Conservation (phyloP, 1,284 basidiomycete genomes). For the Ustilago curta region DNA sequence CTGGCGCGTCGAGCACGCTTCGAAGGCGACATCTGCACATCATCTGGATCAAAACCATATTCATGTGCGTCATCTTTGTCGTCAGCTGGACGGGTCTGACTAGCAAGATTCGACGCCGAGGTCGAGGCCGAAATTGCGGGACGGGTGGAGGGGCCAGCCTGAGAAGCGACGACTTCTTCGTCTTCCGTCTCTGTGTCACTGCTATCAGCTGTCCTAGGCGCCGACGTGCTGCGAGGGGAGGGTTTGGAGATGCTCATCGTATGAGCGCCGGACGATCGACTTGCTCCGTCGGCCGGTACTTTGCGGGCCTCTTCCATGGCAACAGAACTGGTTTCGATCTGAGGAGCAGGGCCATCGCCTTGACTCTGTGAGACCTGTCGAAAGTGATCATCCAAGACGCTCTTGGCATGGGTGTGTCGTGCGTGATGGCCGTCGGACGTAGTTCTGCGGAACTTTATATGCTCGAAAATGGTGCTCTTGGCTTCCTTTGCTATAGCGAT, state of each 20-base stretch:
- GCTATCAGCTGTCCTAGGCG: background rate
- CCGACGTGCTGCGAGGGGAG: background rate
- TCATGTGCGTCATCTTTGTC: constrained; percentile 17
- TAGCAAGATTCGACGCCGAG: background rate
- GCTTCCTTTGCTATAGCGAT: constrained; percentile 26
- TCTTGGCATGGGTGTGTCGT: constrained; percentile 37
- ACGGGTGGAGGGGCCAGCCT: background rate
- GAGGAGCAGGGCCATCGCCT: constrained; percentile 1
- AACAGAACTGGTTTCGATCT: background rate
- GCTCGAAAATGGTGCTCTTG: constrained; percentile 43
- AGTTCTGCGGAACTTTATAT: constrained; percentile 28
- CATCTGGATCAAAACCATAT: constrained; percentile 13
- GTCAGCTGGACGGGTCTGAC: constrained; percentile 10
- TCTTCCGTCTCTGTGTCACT: constrained; percentile 46
- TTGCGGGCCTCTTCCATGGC: background rate
- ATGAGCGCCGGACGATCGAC: too few species aligned
- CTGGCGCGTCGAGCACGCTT: constrained; percentile 26
- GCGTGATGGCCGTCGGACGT: constrained; percentile 31
- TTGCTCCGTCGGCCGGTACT: background rate
- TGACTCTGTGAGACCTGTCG: constrained; percentile 38
- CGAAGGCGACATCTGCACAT: constrained; percentile 28
- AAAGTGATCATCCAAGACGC: constrained; percentile 39
- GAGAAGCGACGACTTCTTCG: constrained; percentile 16
- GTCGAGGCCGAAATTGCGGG: background rate
- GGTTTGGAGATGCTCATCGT: background rate